Evolutionary conservation across 768 basidiomycete genomes (phyloP).

Genomic region (Trametes cubensis): DNA sequence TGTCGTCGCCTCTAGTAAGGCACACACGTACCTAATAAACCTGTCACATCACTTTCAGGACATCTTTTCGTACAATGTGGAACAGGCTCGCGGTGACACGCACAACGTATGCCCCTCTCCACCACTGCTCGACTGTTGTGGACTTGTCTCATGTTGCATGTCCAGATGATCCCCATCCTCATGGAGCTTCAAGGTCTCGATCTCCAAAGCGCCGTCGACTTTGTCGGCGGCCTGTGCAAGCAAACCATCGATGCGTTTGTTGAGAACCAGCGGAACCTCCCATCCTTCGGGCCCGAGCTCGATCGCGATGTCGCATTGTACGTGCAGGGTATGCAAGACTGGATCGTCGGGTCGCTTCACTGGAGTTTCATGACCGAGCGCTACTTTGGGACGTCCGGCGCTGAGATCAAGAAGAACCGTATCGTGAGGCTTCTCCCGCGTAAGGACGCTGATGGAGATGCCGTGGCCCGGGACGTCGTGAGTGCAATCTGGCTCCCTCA

Average conservation of each 20-base stretch:
- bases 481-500: neutral
- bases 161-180: constrained; percentile 64
- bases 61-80: constrained; percentile 81
- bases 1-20: neutral
- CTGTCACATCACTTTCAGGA: constrained; percentile 48
- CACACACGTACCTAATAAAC: neutral
- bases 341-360: constrained; percentile 72
- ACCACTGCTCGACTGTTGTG: neutral
- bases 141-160: no score
- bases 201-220: constrained; percentile 65
- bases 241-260: constrained; percentile 56
- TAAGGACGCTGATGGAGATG: neutral
- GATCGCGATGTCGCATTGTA: constrained; percentile 62
- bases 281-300: constrained; percentile 62
- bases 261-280: constrained; percentile 47
- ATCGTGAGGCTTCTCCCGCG: constrained; percentile 46
- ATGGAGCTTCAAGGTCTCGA: constrained; percentile 60
- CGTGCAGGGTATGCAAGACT: constrained; percentile 62
- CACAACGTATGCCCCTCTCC: constrained; percentile 50
- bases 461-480: neutral
- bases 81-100: constrained; percentile 78
- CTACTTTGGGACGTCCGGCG: constrained; percentile 65
- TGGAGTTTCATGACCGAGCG: constrained; percentile 74
- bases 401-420: constrained; percentile 56
- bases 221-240: constrained; percentile 62